Base-by-base conservation (phyloP, 306 rosid species). In the Begonia peltatifolia region DNA sequence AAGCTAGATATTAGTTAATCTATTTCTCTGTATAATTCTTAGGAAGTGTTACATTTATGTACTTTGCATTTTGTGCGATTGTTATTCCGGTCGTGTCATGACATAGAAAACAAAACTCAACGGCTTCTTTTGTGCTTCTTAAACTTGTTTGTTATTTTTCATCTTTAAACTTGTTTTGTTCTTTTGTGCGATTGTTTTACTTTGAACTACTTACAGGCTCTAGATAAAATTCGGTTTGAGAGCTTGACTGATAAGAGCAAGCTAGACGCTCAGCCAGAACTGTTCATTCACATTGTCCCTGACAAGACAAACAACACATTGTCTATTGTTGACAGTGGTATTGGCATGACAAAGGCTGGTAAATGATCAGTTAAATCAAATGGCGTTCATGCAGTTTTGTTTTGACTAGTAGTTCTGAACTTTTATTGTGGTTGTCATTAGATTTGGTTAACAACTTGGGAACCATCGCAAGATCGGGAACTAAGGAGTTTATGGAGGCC, bases 291-390 rank as follows among this genome's bases (percentile, higher is more conserved):
- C 67, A 84, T 88, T 12, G 36, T 88, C 41, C 95, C 97, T 1
- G 97, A 88, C 64, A 88, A 84, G 79, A 9, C 89, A 0, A 88
- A 60, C 73, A 88, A 82, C 61, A 25, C 89, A 0, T 38, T 88
- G 65, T n/a, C 97, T 3, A 82, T 88, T 53, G 76, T 79, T 6
- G 97, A 88, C 71, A 88, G 97, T 62, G 97, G 97, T 59, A 72
- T 84, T 62, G 97, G 95, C 49, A 88, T 88, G 97, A 88, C 97
- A 6, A 88, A 88, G 65, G 97, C 95, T 63, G 97, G 97, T 88
- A 72, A 50, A 93, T 47, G 22, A 5, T 3, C 0, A 30, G 6
- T 2, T 36, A 6, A 5, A 3, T 3, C 2, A 25, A 10, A 12
- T 8, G 0, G 9, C 8, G 38, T 30, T 30, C 6, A 30, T 30